Evolutionary conservation across 164 flowering plant genomes (phyloP).

Genomic region (Nymphaea colorata): DNA sequence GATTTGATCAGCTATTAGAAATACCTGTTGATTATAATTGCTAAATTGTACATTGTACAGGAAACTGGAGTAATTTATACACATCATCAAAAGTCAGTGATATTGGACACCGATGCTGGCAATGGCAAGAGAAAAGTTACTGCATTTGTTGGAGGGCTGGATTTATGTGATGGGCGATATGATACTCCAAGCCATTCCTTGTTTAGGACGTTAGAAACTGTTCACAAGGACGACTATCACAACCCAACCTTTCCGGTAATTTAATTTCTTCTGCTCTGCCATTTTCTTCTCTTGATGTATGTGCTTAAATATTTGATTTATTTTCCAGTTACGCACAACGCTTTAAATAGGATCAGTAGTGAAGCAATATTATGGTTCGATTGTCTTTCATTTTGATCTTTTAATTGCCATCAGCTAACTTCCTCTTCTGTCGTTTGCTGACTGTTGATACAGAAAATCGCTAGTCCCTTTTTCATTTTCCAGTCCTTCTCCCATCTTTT

Average conservation of each 20-base stretch:
- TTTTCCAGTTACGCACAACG: too few species aligned
- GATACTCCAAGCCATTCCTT: conserved; percentile 65
- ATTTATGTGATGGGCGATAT: conserved; percentile 79
- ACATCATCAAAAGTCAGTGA: conserved; percentile 84
- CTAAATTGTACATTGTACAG: conserved; percentile 17
- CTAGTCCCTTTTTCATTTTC: too few species aligned
- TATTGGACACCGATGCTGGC: conserved; percentile 84
- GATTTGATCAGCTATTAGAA: background rate
- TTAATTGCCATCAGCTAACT: too few species aligned
- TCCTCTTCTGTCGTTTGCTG: too few species aligned
- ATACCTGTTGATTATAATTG: background rate
- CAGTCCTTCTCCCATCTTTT: too few species aligned
- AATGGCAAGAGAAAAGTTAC: conserved; percentile 51
- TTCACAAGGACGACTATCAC: conserved; percentile 68
- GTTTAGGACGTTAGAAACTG: conserved; percentile 49
- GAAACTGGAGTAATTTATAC: conserved; percentile 77
- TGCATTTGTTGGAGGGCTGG: conserved; percentile 88
- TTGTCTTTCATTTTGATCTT: too few species aligned
- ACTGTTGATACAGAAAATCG: too few species aligned
- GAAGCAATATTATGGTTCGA: too few species aligned
- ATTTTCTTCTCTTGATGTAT: too few species aligned
- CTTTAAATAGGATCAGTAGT: too few species aligned
- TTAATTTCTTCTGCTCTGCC: too few species aligned
- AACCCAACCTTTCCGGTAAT: conserved; percentile 60
- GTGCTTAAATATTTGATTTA: too few species aligned